Percentiles rank a stretch among this genome's conserved stretches.
Evolutionary conservation across 495 filamentous ascomycete genomes (phyloP).

Genomic region (Cryomyces antarcticus): DNA sequence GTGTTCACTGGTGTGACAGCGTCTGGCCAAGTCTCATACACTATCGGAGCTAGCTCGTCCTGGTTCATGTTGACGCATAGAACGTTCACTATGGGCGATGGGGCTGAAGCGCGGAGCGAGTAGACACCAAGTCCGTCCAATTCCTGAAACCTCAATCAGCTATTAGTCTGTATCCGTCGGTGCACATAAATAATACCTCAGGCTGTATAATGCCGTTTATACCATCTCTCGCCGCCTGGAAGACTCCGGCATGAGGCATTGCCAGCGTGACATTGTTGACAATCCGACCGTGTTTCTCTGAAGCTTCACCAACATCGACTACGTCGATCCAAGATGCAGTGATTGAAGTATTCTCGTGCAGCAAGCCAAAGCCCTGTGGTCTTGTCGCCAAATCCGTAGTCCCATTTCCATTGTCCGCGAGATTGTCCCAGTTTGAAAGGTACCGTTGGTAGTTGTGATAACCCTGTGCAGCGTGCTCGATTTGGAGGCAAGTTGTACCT

Average conservation of each 20-base stretch:
- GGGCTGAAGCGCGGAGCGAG: constrained; percentile 38
- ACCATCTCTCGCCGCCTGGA: constrained; percentile 34
- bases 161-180: neutral
- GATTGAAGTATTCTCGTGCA: constrained; percentile 47
- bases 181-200: neutral
- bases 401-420: constrained; percentile 18
- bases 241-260: constrained; percentile 49
- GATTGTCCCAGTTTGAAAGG: constrained; percentile 27
- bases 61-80: constrained; percentile 42
- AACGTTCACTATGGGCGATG: constrained; percentile 44
- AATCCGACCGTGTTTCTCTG: constrained; percentile 25
- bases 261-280: constrained; percentile 57
- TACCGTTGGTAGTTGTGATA: constrained; percentile 32
- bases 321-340: constrained; percentile 37
- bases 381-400: constrained; percentile 21
- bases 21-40: constrained; percentile 37
- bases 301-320: constrained; percentile 26
- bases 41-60: constrained; percentile 36
- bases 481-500: constrained; percentile 36
- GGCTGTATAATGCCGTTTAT: constrained; percentile 48
- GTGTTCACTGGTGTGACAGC: constrained; percentile 16
- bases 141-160: constrained; percentile 16
- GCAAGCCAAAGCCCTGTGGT: constrained; percentile 30
- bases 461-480: constrained; percentile 41
- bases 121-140: constrained; percentile 46